phyloP scores from a whole-genome alignment of 2,329 filamentous ascomycete genomes.

The Cladophialophora yegresii region DNA sequence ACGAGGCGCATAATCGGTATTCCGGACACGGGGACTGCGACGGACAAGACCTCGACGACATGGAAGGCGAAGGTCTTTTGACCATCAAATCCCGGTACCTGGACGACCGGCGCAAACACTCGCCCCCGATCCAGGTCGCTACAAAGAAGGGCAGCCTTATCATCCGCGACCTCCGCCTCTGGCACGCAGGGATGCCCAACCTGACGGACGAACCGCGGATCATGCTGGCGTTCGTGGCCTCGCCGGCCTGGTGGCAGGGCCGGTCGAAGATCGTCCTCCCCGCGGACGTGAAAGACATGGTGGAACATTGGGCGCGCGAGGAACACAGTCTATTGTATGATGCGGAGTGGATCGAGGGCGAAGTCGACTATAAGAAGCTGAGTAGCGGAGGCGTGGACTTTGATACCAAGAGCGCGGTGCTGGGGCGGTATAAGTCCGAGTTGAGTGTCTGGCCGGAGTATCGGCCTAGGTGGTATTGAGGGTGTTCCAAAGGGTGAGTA shows the following conservation, averaged over 20 bases:
- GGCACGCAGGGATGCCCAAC: slow-evolving; percentile 67
- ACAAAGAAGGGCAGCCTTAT: slow-evolving; percentile 57
- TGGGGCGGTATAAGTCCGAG: slow-evolving; percentile 25
- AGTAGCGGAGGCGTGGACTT: slow-evolving; percentile 34
- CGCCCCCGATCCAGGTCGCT: slow-evolving; percentile 45
- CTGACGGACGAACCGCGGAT: slow-evolving; percentile 53
- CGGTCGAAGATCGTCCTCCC: slow-evolving; percentile 31
- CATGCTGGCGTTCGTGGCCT: slow-evolving; percentile 55
- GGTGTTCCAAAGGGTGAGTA: background rate
- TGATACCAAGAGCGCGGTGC: slow-evolving; percentile 19
- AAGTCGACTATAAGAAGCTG: slow-evolving; percentile 35
- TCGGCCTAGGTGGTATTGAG: slow-evolving; percentile 33
- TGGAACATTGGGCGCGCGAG: slow-evolving; percentile 29
- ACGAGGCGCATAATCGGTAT: slow-evolving; percentile 36
- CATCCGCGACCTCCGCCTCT: slow-evolving; percentile 61
- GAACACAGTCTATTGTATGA: slow-evolving; percentile 26
- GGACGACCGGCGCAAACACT: slow-evolving; percentile 40
- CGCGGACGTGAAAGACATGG: slow-evolving; percentile 30
- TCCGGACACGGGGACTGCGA: background rate
- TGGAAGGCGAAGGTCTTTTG: slow-evolving; percentile 25
- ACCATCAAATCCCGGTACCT: slow-evolving; percentile 42
- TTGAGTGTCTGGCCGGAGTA: slow-evolving; percentile 33
- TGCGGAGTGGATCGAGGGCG: slow-evolving; percentile 34
- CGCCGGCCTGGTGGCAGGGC: slow-evolving; percentile 34
- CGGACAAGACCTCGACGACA: background rate